Evolutionary conservation across 768 basidiomycete species (phyloP).

Genomic region (Flagelloscypha sp.): DNA sequence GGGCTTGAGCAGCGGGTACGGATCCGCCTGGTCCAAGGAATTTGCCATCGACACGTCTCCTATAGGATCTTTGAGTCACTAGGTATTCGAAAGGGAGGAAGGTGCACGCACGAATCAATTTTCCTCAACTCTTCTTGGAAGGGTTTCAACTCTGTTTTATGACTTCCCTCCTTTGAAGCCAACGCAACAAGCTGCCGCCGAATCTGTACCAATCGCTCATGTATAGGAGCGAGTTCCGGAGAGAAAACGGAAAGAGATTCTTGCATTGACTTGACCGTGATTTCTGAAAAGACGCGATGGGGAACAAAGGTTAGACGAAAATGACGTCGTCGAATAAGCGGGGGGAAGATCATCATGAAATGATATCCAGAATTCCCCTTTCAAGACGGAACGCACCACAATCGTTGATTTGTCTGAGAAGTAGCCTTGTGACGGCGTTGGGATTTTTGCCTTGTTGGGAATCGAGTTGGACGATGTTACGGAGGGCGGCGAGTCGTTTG

Average conservation of each 20-base stretch:
- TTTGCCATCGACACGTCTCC: slow-evolving; percentile 91
- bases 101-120: slow-evolving; percentile 68
- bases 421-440: slow-evolving; percentile 77
- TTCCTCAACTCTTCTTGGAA: slow-evolving; percentile 87
- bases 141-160: slow-evolving; percentile 83
- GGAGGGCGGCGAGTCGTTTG: slow-evolving; percentile 70
- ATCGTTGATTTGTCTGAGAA: slow-evolving; percentile 85
- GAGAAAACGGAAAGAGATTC: slow-evolving; percentile 83
- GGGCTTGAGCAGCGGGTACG: slow-evolving; percentile 85
- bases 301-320: neutral
- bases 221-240: slow-evolving; percentile 82
- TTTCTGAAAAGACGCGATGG: slow-evolving; percentile 40
- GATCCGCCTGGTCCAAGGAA: slow-evolving; percentile 87
- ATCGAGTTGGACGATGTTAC: slow-evolving; percentile 80
- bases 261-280: slow-evolving; percentile 67
- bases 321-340: neutral
- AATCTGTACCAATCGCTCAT: slow-evolving; percentile 80
- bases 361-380: slow-evolving; percentile 3
- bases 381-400: slow-evolving; percentile 66
- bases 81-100: slow-evolving; percentile 7
- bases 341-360: slow-evolving; percentile 4
- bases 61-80: slow-evolving; percentile 22
- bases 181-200: slow-evolving; percentile 84
- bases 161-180: slow-evolving; percentile 78
- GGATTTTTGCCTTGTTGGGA: slow-evolving; percentile 76